phyloP scores from a whole-genome alignment of 805 yeast genomes.

The Candida sphagnicola region DNA sequence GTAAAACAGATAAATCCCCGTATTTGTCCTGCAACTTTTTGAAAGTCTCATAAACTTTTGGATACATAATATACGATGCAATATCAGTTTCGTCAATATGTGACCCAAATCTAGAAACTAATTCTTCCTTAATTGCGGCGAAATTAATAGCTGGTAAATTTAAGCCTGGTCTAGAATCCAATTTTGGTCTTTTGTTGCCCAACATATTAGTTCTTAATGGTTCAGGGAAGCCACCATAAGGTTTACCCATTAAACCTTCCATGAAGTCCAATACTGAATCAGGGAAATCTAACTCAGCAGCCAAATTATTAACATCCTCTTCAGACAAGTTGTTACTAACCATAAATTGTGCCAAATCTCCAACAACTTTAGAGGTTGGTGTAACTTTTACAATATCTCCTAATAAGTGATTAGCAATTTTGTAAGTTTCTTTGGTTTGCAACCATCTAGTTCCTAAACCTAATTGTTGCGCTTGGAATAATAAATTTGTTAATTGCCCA shows the following conservation, averaged over 20 bases:
- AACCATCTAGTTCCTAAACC: conserved; percentile 97
- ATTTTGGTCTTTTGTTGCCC: conserved; percentile 87
- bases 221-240: conserved; percentile 99
- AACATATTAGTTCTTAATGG: conserved; percentile 91
- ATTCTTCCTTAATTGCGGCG: conserved; percentile 64
- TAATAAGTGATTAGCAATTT: conserved; percentile 81
- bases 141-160: conserved; percentile 82
- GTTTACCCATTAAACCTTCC: conserved; percentile 99
- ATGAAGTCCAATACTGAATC: conserved; percentile 97
- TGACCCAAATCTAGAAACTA: conserved; percentile 71
- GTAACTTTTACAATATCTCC: conserved; percentile 99
- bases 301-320: conserved; percentile 84
- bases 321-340: conserved; percentile 86
- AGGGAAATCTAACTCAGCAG: conserved; percentile 94
- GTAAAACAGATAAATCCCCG: conserved; percentile 92
- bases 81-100: conserved; percentile 77
- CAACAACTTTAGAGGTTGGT: conserved; percentile 99
- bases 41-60: conserved; percentile 91
- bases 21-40: conserved; percentile 67
- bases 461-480: conserved; percentile 99
- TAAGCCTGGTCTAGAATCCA: conserved; percentile 89
- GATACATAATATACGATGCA: conserved; percentile 97
- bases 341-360: conserved; percentile 99
- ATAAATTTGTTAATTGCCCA: conserved; percentile 95
- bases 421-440: conserved; percentile 92